phyloP scores from a whole-genome alignment of 176 grass and related monocot species.

The Secale cereale region DNA sequence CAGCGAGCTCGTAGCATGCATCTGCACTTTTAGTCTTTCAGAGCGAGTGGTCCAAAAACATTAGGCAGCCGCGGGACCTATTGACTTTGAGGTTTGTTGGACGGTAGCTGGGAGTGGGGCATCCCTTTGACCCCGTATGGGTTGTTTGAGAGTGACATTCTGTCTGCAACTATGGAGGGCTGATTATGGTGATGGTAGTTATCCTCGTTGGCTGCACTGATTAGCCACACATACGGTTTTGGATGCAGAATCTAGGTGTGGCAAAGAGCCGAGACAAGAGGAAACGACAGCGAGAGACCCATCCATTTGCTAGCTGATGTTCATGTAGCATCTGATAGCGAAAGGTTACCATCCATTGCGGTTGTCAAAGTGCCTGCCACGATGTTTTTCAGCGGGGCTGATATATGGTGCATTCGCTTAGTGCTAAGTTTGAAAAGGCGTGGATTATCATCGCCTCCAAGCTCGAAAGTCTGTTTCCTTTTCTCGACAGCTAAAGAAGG shows the following conservation, averaged over 20 bases:
- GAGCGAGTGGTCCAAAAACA: background rate
- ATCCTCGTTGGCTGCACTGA: background rate
- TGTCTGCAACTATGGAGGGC: background rate
- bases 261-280: background rate
- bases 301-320: background rate
- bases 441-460: too few relatives aligned
- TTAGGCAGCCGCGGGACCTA: background rate
- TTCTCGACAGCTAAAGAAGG: background rate
- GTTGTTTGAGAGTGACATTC: background rate
- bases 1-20: too few relatives aligned
- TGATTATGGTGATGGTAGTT: background rate
- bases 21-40: background rate
- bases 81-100: conserved; percentile 8
- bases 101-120: background rate
- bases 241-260: background rate
- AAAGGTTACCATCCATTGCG: conserved; percentile 7
- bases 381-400: too few relatives aligned
- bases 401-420: background rate
- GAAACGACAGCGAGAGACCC: too few relatives aligned
- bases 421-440: too few relatives aligned
- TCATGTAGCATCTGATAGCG: conserved; percentile 3
- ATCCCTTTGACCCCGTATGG: background rate
- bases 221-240: background rate
- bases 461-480: background rate
- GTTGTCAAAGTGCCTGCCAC: background rate